These are phyloP conservation scores for Cutaneotrichosporon dermatis DNA, from an alignment of 1,284 basidiomycete species.

Conservation along the genomic window DNA sequence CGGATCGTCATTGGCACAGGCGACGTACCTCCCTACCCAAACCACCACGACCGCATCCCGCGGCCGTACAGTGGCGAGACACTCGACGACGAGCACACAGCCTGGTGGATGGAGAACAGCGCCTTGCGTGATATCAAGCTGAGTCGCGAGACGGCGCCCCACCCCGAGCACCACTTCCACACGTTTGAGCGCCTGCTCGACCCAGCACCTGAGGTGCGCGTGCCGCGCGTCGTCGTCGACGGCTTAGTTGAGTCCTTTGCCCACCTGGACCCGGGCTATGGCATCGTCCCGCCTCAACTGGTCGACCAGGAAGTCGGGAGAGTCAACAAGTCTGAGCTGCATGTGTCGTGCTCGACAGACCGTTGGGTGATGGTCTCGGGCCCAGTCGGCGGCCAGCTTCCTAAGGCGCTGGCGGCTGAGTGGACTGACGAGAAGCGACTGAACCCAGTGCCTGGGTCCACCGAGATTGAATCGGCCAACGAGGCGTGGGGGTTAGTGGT, in stretches of 20 bases:
- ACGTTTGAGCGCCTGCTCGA: constrained; percentile 21
- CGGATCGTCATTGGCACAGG: constrained; percentile 20
- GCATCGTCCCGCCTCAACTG: not conserved
- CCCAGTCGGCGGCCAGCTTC: constrained; percentile 35
- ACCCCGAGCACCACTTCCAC: constrained; percentile 30
- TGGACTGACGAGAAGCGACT: constrained; percentile 34
- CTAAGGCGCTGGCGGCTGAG: constrained; percentile 23
- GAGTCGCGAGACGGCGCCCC: not conserved
- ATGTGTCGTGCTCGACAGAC: constrained; percentile 32
- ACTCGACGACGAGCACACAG: not conserved
- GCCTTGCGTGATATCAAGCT: not conserved
- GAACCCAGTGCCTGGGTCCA: constrained; percentile 30
- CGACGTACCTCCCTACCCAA: not conserved
- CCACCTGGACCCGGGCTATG: constrained; percentile 20
- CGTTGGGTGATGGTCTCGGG: constrained; percentile 35
- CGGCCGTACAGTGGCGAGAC: not conserved
- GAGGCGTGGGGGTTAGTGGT: constrained; percentile 33
- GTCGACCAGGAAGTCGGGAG: not conserved
- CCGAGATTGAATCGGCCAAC: constrained; percentile 11
- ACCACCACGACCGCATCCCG: not conserved
- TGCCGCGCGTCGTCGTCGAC: constrained; percentile 28
- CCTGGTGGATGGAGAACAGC: not conserved
- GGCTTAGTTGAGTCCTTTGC: constrained; percentile 31
- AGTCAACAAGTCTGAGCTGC: constrained; percentile 13
- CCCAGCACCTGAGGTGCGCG: constrained; percentile 11